These are phyloP conservation scores for Xanthoconium stramineum DNA, from an alignment of 768 basidiomycete genomes.

Conservation along the genomic window DNA sequence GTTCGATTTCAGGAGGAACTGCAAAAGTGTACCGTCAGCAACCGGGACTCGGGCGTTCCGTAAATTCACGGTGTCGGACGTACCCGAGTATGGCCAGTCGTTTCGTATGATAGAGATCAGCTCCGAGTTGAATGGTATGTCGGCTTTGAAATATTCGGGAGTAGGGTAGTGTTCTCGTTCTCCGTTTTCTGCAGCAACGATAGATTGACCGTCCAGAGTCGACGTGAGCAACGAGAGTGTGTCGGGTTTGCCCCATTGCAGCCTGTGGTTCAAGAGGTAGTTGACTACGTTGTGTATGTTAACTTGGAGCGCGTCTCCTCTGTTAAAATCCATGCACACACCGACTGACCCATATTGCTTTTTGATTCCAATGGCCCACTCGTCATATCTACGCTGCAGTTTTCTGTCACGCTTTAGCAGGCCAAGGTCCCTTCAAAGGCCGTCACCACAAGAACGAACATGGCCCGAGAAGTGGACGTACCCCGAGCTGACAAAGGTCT, in stretches of 20 bases:
- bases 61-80: slow-evolving; percentile 8
- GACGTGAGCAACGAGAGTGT: slow-evolving; percentile 59
- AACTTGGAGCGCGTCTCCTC: neutral
- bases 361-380: slow-evolving; percentile 55
- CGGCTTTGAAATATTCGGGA: slow-evolving; percentile 63
- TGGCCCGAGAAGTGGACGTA: slow-evolving; percentile 28
- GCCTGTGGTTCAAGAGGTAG: slow-evolving; percentile 63
- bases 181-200: slow-evolving; percentile 15
- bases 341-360: slow-evolving; percentile 64
- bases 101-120: slow-evolving; percentile 72
- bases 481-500: slow-evolving; percentile 79
- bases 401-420: slow-evolving; percentile 69
- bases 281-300: slow-evolving; percentile 43
- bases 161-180: neutral
- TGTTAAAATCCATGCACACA: slow-evolving; percentile 31
- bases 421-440: slow-evolving; percentile 64
- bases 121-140: slow-evolving; percentile 47
- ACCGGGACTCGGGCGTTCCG: neutral
- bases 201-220: slow-evolving; percentile 37
- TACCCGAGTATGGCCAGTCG: slow-evolving; percentile 89
- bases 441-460: neutral
- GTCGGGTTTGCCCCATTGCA: slow-evolving; percentile 77
- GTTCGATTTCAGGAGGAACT: slow-evolving; percentile 73
- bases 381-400: slow-evolving; percentile 65
- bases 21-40: neutral